phyloP scores from a whole-genome alignment of 2,329 filamentous ascomycete genomes.

The Claviceps spartinae region DNA sequence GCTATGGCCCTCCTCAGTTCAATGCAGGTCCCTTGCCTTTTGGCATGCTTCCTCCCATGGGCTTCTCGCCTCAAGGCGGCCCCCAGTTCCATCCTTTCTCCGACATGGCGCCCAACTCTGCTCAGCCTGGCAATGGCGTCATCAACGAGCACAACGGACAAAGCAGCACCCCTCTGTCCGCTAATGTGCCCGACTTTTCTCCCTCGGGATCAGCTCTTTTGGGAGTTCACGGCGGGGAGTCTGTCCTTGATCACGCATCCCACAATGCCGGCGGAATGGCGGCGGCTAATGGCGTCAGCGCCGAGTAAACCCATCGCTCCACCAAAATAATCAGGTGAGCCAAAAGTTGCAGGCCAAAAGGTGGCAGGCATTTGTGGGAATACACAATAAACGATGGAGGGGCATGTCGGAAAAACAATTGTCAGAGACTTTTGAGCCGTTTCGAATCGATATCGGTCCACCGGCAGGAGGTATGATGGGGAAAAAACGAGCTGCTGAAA shows the following conservation, averaged over 20 bases:
- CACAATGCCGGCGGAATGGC: conserved; percentile 7
- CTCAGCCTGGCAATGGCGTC: conserved; percentile 22
- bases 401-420: not conserved
- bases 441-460: not conserved
- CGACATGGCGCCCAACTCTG: conserved; percentile 19
- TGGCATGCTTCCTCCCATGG: conserved; percentile 15
- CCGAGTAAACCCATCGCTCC: conserved; percentile 1
- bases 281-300: conserved; percentile 4
- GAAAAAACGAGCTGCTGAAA: not conserved
- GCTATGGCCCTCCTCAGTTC: conserved; percentile 16
- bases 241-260: not conserved
- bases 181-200: conserved; percentile 27
- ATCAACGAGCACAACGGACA: conserved; percentile 11
- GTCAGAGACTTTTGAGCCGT: not conserved
- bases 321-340: not conserved
- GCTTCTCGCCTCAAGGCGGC: conserved; percentile 16
- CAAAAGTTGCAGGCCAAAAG: not conserved
- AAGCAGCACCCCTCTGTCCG: conserved; percentile 21
- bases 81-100: conserved; percentile 17
- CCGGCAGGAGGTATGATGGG: not conserved
- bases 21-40: conserved; percentile 20
- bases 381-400: not conserved
- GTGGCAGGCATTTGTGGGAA: not conserved
- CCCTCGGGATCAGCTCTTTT: conserved; percentile 14
- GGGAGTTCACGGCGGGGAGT: not conserved